These are phyloP conservation scores for Sporobolomyces roseus DNA, from an alignment of 768 basidiomycete genomes.

Conservation along the genomic window DNA sequence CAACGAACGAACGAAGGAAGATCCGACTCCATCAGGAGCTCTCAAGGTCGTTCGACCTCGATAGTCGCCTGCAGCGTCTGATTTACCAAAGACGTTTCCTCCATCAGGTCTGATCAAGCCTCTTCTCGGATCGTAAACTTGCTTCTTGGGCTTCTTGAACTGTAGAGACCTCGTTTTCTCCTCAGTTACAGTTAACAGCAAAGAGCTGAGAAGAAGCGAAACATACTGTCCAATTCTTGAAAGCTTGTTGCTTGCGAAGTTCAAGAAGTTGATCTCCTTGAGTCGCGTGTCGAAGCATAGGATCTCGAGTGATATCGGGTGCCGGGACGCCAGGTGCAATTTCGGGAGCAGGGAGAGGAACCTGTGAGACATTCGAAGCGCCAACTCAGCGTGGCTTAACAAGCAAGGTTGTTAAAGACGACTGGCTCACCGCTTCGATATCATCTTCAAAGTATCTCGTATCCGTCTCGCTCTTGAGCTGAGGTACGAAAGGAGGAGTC, in stretches of 20 bases:
- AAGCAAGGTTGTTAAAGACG: constrained; percentile 19
- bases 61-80: background rate
- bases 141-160: constrained; percentile 33
- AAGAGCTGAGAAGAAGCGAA: background rate
- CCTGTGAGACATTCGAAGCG: background rate
- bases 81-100: constrained; percentile 15
- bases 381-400: constrained; percentile 1
- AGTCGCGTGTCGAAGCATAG: constrained; percentile 74
- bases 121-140: constrained; percentile 35
- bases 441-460: constrained; percentile 90
- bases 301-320: constrained; percentile 77
- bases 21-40: constrained; percentile 4
- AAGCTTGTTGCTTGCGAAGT: constrained; percentile 84
- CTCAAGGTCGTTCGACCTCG: constrained; percentile 2
- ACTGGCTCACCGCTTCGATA: constrained; percentile 67
- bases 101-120: background rate
- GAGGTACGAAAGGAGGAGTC: constrained; percentile 82
- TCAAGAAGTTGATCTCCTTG: constrained; percentile 83
- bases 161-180: background rate
- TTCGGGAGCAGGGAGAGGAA: constrained; percentile 78
- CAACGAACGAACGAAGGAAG: constrained; percentile 23
- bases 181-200: background rate
- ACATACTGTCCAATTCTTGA: constrained; percentile 51
- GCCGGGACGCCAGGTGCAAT: constrained; percentile 65
- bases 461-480: constrained; percentile 74